A percentile compares a stretch with the other conserved stretches of the same genome.
Evolutionary conservation across 1,284 basidiomycete genomes (phyloP).

Genomic region (Sporisorium exsertum): DNA sequence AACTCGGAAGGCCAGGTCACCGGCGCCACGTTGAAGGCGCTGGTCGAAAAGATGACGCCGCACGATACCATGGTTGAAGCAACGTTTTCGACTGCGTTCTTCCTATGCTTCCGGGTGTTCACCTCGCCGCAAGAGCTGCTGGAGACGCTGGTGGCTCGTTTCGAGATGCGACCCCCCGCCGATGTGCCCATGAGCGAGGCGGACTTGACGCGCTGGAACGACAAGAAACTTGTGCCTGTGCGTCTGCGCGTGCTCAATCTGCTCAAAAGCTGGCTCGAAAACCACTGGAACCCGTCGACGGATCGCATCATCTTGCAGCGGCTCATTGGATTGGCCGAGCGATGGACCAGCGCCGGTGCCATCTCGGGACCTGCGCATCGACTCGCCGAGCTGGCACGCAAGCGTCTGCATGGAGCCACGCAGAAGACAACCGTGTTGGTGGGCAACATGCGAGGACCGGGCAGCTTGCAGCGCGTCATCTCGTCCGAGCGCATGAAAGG

Average conservation of each 20-base stretch:
- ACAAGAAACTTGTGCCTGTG: slow-evolving; percentile 86
- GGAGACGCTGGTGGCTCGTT: slow-evolving; percentile 81
- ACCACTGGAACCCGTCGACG: slow-evolving; percentile 81
- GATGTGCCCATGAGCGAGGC: slow-evolving; percentile 72
- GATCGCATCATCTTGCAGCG: slow-evolving; percentile 72
- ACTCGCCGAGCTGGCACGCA: slow-evolving; percentile 67
- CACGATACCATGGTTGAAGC: slow-evolving; percentile 85
- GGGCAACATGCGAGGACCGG: slow-evolving; percentile 43
- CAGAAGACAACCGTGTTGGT: slow-evolving; percentile 50
- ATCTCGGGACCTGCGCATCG: slow-evolving; percentile 78
- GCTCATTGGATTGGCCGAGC: slow-evolving; percentile 77
- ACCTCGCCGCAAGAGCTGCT: slow-evolving; percentile 82
- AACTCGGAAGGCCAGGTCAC: slow-evolving; percentile 89
- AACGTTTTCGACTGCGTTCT: slow-evolving; percentile 87
- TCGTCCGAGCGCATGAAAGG: slow-evolving; percentile 66
- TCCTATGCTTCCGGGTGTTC: slow-evolving; percentile 95
- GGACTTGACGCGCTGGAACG: slow-evolving; percentile 82
- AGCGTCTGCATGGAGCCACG: slow-evolving; percentile 41
- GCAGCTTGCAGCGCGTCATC: slow-evolving; percentile 62
- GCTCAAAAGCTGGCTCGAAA: slow-evolving; percentile 91
- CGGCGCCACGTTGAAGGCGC: slow-evolving; percentile 86
- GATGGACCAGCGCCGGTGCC: slow-evolving; percentile 63
- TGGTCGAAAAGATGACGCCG: slow-evolving; percentile 96
- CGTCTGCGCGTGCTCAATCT: slow-evolving; percentile 89
- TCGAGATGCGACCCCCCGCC: slow-evolving; percentile 76